Conservation (phyloP, 306 rosid genomes). For the Vicia faba region DNA sequence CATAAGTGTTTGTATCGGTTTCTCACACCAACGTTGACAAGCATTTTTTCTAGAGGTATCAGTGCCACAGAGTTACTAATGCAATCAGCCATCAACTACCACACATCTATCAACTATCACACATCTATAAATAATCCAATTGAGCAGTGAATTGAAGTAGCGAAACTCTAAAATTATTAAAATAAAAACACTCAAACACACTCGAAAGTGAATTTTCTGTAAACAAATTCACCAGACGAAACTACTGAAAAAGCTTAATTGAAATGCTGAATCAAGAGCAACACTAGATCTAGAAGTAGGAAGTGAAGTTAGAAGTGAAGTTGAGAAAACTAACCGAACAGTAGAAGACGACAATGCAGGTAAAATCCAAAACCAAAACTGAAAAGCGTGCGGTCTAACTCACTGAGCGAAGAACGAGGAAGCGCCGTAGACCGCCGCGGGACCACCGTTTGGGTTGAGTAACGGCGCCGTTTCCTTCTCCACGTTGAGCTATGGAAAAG, state of each 20-base stretch:
- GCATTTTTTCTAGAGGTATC: no score
- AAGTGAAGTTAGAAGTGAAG: slow-evolving; percentile 32
- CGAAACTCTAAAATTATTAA: not conserved
- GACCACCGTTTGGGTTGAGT: not conserved
- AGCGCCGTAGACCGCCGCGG: not conserved
- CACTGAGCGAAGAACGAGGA: not conserved
- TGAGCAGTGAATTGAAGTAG: not conserved
- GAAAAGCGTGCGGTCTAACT: not conserved
- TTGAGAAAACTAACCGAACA: slow-evolving; percentile 30
- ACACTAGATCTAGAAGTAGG: slow-evolving; percentile 47
- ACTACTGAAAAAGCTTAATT: not conserved
- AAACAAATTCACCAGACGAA: not conserved
- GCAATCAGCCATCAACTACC: not conserved
- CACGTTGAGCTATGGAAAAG: slow-evolving; percentile 24
- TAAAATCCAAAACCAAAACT: not conserved
- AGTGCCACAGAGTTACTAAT: not conserved
- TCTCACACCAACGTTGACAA: no score
- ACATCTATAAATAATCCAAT: slow-evolving; percentile 18
- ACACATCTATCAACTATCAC: not conserved
- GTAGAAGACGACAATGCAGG: slow-evolving; percentile 33
- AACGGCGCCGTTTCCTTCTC: slow-evolving; percentile 14
- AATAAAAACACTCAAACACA: not conserved
- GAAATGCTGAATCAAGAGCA: not conserved
- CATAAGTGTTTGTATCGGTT: no score
- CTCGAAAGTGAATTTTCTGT: not conserved